Conservation (phyloP, 1,284 basidiomycete genomes). For the Athelia sp. region DNA sequence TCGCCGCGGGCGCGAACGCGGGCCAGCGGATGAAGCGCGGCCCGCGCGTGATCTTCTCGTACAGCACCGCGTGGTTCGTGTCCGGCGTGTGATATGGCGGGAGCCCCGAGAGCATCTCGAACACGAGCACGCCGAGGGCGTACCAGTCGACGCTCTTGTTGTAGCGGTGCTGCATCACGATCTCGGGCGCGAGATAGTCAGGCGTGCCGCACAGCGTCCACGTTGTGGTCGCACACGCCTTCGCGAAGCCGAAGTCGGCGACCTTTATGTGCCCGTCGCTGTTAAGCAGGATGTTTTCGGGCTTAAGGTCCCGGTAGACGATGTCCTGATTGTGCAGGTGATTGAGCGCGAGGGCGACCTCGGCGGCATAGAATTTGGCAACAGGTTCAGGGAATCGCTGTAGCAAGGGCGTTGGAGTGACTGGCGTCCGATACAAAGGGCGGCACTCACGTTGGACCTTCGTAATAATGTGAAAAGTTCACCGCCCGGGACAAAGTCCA, state of each 20-base stretch:
- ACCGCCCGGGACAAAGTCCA: constrained; percentile 97
- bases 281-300: constrained; percentile 93
- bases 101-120: constrained; percentile 96
- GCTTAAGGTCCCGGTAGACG: constrained; percentile 98
- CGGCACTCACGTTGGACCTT: too few species aligned
- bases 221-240: constrained; percentile 97
- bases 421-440: too few species aligned
- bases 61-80: constrained; percentile 89
- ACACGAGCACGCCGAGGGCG: constrained; percentile 94
- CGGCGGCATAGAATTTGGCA: constrained; percentile 97
- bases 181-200: constrained; percentile 93
- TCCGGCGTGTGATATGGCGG: constrained; percentile 97
- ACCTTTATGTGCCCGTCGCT: constrained; percentile 95
- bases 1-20: constrained; percentile 76
- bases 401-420: too few species aligned
- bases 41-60: constrained; percentile 92
- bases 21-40: constrained; percentile 94
- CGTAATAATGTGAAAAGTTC: constrained; percentile 95
- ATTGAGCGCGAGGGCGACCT: constrained; percentile 92
- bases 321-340: constrained; percentile 98
- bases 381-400: constrained; percentile 97
- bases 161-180: constrained; percentile 96
- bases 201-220: constrained; percentile 99
- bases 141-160: constrained; percentile 99
- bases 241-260: constrained; percentile 98